Percentiles rank a stretch among this genome's conserved stretches.
Evolutionary conservation across 208 protist species (phyloP).

Genomic region (Acanthamoeba lenticulata): DNA sequence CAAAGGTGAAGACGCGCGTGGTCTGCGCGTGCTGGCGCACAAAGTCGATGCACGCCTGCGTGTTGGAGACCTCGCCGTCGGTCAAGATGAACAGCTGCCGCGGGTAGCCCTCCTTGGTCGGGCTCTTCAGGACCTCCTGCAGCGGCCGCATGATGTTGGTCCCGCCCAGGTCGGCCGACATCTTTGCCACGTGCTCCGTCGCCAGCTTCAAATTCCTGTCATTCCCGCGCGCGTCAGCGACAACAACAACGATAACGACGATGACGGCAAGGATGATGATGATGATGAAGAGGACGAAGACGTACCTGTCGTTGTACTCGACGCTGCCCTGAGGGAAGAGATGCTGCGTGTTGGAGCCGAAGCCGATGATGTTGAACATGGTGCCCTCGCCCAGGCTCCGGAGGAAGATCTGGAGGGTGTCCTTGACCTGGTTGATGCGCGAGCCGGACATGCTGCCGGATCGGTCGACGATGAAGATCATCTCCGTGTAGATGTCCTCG

Average conservation of each 20-base stretch:
- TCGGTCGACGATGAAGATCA: constrained; percentile 72
- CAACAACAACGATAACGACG: background rate
- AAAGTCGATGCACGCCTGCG: constrained; percentile 63
- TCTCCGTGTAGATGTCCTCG: constrained; percentile 67
- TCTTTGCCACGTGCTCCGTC: background rate
- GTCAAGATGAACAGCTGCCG: constrained; percentile 73
- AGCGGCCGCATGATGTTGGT: constrained; percentile 66
- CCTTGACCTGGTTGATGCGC: constrained; percentile 65
- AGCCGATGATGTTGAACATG: constrained; percentile 75
- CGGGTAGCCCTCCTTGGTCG: constrained; percentile 52
- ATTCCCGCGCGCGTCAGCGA: background rate
- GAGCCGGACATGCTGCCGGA: constrained; percentile 71
- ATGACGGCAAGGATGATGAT: background rate
- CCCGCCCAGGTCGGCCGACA: constrained; percentile 44
- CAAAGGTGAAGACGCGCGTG: constrained; percentile 73
- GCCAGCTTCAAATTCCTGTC: constrained; percentile 6
- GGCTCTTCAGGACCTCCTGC: background rate
- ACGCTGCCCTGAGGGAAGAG: background rate
- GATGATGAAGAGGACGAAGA: background rate
- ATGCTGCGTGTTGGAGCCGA: constrained; percentile 48
- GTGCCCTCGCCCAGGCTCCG: constrained; percentile 57
- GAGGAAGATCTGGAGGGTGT: constrained; percentile 73
- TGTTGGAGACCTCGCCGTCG: constrained; percentile 51
- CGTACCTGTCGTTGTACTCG: constrained; percentile 67
- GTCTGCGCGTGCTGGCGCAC: constrained; percentile 69